Percentiles rank a stretch among this genome's conserved stretches.
These are phyloP conservation scores for Hirsutella thompsonii DNA, from an alignment of 2,329 filamentous ascomycete genomes.

Conservation along the genomic window DNA sequence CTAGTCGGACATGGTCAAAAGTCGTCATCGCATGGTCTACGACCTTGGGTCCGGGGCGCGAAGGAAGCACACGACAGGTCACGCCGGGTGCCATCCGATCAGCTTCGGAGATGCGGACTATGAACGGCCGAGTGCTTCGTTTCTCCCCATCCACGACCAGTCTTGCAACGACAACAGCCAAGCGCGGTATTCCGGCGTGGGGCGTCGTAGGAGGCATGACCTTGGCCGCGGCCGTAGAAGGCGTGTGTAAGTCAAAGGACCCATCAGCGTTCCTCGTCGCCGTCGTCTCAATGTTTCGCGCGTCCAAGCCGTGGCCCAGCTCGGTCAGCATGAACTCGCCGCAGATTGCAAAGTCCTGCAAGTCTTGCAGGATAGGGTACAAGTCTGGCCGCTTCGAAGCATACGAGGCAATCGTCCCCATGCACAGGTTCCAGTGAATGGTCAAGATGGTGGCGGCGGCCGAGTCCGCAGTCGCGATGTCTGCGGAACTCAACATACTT, in stretches of 20 bases:
- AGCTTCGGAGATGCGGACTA: slow-evolving; percentile 15
- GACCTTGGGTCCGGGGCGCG: slow-evolving; percentile 13
- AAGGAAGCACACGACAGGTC: slow-evolving; percentile 12
- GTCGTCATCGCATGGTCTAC: slow-evolving; percentile 19
- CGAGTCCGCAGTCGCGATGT: slow-evolving; percentile 6
- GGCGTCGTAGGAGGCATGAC: slow-evolving; percentile 13
- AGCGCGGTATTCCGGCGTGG: slow-evolving; percentile 10
- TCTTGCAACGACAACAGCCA: slow-evolving; percentile 20
- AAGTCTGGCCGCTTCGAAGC: slow-evolving; percentile 7
- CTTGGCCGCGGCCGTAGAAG: slow-evolving; percentile 17
- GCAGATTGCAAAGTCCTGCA: slow-evolving; percentile 11
- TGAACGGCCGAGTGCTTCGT: slow-evolving; percentile 15
- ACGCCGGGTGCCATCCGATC: slow-evolving; percentile 15
- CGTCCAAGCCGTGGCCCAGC: slow-evolving; percentile 24
- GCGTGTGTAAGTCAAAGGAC: slow-evolving; percentile 19
- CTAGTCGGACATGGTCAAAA: slow-evolving; percentile 17
- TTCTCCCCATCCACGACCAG: slow-evolving; percentile 14
- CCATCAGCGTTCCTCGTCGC: slow-evolving; percentile 20
- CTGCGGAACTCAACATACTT: slow-evolving; percentile 1
- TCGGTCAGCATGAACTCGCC: slow-evolving; percentile 26
- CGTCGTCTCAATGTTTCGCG: slow-evolving; percentile 23
- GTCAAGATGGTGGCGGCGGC: slow-evolving; percentile 9
- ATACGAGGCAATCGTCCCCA: slow-evolving; percentile 12
- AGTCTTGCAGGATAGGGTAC: slow-evolving; percentile 5
- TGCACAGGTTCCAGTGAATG: slow-evolving; percentile 19